Evolutionary conservation across 2,329 filamentous ascomycete species (phyloP).

Genomic region (Beauveria sp.): DNA sequence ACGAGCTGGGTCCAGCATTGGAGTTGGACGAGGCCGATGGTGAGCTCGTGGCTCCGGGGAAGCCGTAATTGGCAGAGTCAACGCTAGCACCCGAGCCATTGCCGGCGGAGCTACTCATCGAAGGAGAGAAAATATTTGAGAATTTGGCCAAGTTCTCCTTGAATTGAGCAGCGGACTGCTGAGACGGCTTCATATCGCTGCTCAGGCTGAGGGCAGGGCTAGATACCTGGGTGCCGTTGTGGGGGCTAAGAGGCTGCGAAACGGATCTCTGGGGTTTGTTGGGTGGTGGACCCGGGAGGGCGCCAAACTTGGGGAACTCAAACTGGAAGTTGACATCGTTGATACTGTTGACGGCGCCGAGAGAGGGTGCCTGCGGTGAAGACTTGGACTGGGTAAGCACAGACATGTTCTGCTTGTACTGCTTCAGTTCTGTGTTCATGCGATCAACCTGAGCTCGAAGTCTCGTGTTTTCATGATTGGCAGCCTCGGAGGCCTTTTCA

Average conservation of each 20-base stretch:
- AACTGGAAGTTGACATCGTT: slow-evolving; percentile 83
- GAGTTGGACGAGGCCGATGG: slow-evolving; percentile 57
- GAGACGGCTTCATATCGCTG: slow-evolving; percentile 18
- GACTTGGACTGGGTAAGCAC: slow-evolving; percentile 36
- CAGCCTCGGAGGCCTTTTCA: slow-evolving; percentile 74
- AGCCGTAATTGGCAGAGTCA: slow-evolving; percentile 42
- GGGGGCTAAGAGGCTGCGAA: slow-evolving; percentile 28
- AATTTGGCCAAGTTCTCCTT: slow-evolving; percentile 49
- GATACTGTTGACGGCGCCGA: slow-evolving; percentile 50
- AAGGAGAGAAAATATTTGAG: slow-evolving; percentile 52
- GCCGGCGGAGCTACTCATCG: slow-evolving; percentile 36
- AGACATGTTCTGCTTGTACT: slow-evolving; percentile 83
- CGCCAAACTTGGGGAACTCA: slow-evolving; percentile 90
- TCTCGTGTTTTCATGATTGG: slow-evolving; percentile 77
- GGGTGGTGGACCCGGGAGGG: slow-evolving; percentile 46
- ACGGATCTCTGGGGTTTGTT: slow-evolving; percentile 20
- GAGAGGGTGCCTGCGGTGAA: slow-evolving; percentile 29
- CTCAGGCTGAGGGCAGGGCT: slow-evolving; percentile 25
- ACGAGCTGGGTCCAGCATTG: slow-evolving; percentile 52
- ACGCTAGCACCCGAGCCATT: slow-evolving; percentile 42
- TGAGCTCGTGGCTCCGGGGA: slow-evolving; percentile 47
- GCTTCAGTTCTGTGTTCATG: slow-evolving; percentile 73
- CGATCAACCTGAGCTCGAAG: slow-evolving; percentile 84
- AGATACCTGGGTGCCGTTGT: slow-evolving; percentile 12
- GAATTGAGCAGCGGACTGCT: slow-evolving; percentile 19